Evolutionary conservation across 306 rosid genomes (phyloP).

Genomic region (Ormosia emarginata): DNA sequence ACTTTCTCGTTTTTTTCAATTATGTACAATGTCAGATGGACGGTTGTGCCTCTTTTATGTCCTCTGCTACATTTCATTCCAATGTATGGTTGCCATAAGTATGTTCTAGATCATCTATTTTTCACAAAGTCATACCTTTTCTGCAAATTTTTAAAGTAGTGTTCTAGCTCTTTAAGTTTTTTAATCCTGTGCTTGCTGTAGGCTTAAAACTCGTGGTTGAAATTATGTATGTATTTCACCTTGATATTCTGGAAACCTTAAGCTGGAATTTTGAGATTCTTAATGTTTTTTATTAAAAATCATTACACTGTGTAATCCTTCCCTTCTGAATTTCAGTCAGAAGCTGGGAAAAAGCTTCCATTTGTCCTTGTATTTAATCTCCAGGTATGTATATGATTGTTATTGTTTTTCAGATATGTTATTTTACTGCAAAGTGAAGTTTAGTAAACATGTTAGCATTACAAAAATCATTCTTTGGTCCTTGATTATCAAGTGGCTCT

Average conservation of each 20-base stretch:
- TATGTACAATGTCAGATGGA: neutral
- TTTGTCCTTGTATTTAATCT: conserved; percentile 78
- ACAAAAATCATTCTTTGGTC: neutral
- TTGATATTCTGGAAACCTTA: neutral
- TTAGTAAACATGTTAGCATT: neutral
- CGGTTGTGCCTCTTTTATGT: neutral
- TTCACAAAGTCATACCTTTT: neutral
- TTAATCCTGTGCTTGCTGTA: neutral
- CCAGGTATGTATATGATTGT: conserved; percentile 57
- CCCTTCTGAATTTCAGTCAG: conserved; percentile 52
- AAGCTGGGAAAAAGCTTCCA: conserved; percentile 80
- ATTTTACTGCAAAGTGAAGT: neutral
- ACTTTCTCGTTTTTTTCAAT: neutral
- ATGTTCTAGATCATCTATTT: neutral
- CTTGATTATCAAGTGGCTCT: neutral
- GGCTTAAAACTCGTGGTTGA: neutral
- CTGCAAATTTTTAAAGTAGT: neutral
- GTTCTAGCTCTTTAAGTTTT: neutral
- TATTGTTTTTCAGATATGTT: neutral
- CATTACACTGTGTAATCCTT: conserved; percentile 10
- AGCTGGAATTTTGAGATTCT: neutral
- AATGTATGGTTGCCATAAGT: neutral
- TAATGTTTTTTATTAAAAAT: neutral
- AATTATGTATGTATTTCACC: neutral
- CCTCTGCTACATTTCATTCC: neutral